phyloP scores from a whole-genome alignment of 176 grass and related monocot genomes.

The Avena atlantica region DNA sequence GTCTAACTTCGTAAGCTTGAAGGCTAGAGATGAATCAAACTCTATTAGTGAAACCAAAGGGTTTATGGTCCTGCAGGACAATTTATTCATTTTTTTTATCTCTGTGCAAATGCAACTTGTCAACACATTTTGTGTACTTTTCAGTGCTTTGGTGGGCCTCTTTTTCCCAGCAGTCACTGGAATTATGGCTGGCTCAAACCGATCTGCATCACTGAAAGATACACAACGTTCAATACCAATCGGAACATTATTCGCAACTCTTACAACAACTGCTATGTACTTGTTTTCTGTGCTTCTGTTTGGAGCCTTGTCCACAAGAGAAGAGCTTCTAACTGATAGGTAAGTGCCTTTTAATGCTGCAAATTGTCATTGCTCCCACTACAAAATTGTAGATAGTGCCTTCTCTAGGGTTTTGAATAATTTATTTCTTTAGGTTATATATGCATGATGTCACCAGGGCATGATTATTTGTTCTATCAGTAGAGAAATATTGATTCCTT shows the following conservation, averaged over 20 bases:
- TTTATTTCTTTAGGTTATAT: conserved; percentile 19
- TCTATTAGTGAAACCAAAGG: not conserved
- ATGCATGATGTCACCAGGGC: conserved; percentile 3
- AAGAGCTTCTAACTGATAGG: conserved; percentile 95
- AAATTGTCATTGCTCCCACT: not conserved
- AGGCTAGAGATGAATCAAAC: conserved; percentile 18
- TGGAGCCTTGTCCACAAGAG: conserved; percentile 90
- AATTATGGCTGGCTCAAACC: conserved; percentile 99
- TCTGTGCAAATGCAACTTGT: conserved; percentile 25
- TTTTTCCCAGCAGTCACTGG: conserved; percentile 99
- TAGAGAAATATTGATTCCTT: conserved; percentile 20
- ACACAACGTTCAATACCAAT: conserved; percentile 98
- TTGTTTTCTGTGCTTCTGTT: conserved; percentile 87
- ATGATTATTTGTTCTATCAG: conserved; percentile 4
- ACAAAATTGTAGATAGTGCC: conserved; percentile 16
- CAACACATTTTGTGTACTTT: conserved; percentile 46
- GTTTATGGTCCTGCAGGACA: not conserved
- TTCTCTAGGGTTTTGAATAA: not conserved
- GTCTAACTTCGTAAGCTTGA: not conserved
- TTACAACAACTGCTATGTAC: conserved; percentile 87
- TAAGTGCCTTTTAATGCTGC: conserved; percentile 43
- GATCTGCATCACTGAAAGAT: conserved; percentile 93
- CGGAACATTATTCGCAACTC: conserved; percentile 85
- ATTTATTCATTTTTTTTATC: conserved; percentile 20
- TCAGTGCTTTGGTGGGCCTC: conserved; percentile 95